phyloP scores from a whole-genome alignment of 164 flowering plant species.

The Amborella trichopoda region DNA sequence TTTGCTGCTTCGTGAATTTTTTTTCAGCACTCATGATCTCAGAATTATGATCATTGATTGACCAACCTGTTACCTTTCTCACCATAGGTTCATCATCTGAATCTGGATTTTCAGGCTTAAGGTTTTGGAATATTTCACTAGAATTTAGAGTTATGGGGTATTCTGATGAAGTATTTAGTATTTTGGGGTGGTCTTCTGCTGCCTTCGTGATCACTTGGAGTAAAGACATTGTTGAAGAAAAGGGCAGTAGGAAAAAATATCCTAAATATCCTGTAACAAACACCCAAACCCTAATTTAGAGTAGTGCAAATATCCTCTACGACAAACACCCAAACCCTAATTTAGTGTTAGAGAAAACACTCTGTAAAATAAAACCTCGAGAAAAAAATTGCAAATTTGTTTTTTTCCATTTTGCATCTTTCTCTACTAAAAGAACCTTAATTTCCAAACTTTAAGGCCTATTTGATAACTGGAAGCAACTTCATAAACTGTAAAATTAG shows the following conservation, averaged over 20 bases:
- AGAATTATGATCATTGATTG: conserved; percentile 34
- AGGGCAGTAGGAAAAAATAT: neutral
- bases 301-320: too few relatives aligned
- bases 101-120: conserved; percentile 33
- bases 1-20: conserved; percentile 28
- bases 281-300: too few relatives aligned
- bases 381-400: too few relatives aligned
- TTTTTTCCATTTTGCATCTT: too few relatives aligned
- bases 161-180: conserved; percentile 3
- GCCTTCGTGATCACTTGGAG: conserved; percentile 55
- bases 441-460: too few relatives aligned
- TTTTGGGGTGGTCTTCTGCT: conserved; percentile 2
- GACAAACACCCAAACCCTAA: too few relatives aligned
- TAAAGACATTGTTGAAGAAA: conserved; percentile 32
- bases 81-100: conserved; percentile 17
- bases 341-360: too few relatives aligned
- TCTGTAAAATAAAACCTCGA: too few relatives aligned
- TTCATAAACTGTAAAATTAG: too few relatives aligned
- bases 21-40: conserved; percentile 23
- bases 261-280: too few relatives aligned
- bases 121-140: conserved; percentile 19
- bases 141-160: conserved; percentile 45
- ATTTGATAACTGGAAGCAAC: too few relatives aligned
- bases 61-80: conserved; percentile 47
- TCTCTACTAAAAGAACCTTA: too few relatives aligned